These are phyloP conservation scores for Fusarium metavorans DNA, from an alignment of 2,329 filamentous ascomycete genomes.

Conservation along the genomic window DNA sequence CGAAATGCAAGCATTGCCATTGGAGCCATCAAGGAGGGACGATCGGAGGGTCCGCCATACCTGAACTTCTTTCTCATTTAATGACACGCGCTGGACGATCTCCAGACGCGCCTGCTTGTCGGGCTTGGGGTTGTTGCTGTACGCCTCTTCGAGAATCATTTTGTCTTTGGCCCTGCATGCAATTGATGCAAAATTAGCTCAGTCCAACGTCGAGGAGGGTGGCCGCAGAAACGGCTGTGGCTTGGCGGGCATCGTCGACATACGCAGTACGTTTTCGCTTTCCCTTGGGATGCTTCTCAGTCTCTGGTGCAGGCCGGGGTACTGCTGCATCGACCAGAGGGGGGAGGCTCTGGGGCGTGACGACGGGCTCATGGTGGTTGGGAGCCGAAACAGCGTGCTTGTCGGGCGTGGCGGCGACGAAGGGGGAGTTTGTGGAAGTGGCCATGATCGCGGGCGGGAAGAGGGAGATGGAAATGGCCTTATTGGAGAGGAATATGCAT, in stretches of 20 bases:
- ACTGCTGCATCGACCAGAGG: constrained; percentile 35
- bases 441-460: constrained; percentile 43
- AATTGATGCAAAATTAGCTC: constrained; percentile 39
- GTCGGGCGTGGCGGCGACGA: constrained; percentile 39
- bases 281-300: constrained; percentile 66
- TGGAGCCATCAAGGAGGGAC: background rate
- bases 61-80: constrained; percentile 97
- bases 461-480: constrained; percentile 39
- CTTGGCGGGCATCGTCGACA: constrained; percentile 22
- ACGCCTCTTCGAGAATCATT: constrained; percentile 86
- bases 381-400: constrained; percentile 41
- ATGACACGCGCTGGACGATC: constrained; percentile 85
- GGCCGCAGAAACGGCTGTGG: background rate
- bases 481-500: constrained; percentile 44
- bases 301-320: constrained; percentile 31
- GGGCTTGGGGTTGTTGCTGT: constrained; percentile 86
- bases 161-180: constrained; percentile 83
- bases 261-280: constrained; percentile 75
- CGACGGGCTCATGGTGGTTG: constrained; percentile 40
- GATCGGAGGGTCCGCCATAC: constrained; percentile 63
- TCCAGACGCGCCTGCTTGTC: constrained; percentile 88
- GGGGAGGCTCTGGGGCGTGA: constrained; percentile 37
- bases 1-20: background rate
- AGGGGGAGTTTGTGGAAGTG: constrained; percentile 37
- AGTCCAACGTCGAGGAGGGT: constrained; percentile 2